Conservation (phyloP, 208 protist genomes). For the Trichomonas vaginalis region DNA sequence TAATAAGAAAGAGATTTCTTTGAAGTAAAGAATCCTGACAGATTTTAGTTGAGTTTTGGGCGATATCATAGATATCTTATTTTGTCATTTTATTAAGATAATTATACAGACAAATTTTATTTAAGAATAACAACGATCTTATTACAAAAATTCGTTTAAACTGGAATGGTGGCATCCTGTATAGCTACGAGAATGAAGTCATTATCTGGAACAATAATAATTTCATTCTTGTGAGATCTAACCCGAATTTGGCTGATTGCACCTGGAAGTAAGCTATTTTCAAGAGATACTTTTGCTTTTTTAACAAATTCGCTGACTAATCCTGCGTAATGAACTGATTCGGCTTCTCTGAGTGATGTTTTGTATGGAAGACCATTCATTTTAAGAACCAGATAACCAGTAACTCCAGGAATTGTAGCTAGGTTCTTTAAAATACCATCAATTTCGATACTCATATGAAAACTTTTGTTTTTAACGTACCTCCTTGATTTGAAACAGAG, state of each 20-base stretch:
- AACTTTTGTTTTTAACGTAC: too few species aligned
- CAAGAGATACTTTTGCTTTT: background rate
- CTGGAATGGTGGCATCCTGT: background rate
- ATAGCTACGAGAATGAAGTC: background rate
- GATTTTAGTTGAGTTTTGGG: too few species aligned
- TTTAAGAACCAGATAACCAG: background rate
- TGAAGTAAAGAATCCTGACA: too few species aligned
- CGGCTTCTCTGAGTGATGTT: background rate
- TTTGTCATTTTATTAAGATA: too few species aligned
- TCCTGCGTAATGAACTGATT: background rate
- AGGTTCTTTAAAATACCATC: background rate
- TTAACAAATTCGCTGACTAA: background rate
- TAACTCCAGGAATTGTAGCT: background rate
- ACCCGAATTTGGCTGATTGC: background rate
- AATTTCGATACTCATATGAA: background rate
- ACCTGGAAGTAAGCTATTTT: background rate
- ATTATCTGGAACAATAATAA: background rate
- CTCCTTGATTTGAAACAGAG: too few species aligned
- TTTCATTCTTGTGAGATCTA: slow-evolving; percentile 1
- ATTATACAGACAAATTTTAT: too few species aligned
- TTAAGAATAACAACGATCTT: too few species aligned
- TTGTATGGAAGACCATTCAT: background rate
- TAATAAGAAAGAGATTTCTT: too few species aligned
- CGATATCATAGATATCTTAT: too few species aligned
- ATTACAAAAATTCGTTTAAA: too few species aligned